phyloP scores from a whole-genome alignment of 2,329 filamentous ascomycete genomes.

The Penicillium frequentans region DNA sequence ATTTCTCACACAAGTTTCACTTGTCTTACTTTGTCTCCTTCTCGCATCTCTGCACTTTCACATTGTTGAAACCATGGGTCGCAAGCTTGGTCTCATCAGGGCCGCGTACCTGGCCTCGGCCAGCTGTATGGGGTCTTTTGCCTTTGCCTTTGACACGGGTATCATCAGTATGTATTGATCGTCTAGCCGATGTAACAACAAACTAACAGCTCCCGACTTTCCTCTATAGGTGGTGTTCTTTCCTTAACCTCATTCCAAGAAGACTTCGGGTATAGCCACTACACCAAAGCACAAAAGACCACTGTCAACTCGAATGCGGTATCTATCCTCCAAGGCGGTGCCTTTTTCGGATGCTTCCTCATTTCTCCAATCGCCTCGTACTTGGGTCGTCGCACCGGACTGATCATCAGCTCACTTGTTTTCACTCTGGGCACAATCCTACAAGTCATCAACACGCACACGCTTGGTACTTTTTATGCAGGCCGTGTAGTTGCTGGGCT shows the following conservation, averaged over 20 bases:
- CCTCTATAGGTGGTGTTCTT: conserved; percentile 44
- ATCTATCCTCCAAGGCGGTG: conserved; percentile 51
- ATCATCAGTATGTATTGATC: conserved; percentile 31
- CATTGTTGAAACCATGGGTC: conserved; percentile 29
- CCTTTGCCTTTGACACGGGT: conserved; percentile 42
- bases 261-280: conserved; percentile 38
- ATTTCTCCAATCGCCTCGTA: conserved; percentile 48
- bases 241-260: conserved; percentile 45
- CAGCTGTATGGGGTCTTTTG: conserved; percentile 41
- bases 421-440: conserved; percentile 42
- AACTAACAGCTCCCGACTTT: not conserved
- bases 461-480: conserved; percentile 46
- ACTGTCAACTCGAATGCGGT: conserved; percentile 50
- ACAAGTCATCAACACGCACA: conserved; percentile 48
- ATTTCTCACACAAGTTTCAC: not conserved
- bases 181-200: not conserved
- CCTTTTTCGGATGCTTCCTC: conserved; percentile 53
- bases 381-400: conserved; percentile 45
- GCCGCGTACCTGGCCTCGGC: conserved; percentile 38
- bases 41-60: not conserved
- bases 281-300: conserved; percentile 40
- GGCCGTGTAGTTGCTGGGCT: conserved; percentile 48
- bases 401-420: conserved; percentile 46
- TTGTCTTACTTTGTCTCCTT: not conserved
- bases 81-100: conserved; percentile 35